Evolutionary conservation across 495 filamentous ascomycete species (phyloP).

Genomic region (Penicillium angulare): DNA sequence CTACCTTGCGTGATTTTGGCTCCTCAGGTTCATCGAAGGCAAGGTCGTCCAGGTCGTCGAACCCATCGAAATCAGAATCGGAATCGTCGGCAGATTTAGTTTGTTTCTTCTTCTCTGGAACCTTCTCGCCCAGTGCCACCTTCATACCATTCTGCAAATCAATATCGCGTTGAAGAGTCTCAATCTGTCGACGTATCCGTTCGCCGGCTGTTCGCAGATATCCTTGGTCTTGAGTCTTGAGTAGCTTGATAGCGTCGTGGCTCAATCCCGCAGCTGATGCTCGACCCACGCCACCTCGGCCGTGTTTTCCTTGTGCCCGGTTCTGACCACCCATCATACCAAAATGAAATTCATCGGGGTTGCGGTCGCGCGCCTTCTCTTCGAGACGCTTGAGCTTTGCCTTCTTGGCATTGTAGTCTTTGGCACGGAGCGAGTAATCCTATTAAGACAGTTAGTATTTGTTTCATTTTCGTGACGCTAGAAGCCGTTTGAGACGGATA

Average conservation of each 20-base stretch:
- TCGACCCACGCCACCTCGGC: conserved; percentile 41
- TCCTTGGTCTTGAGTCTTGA: conserved; percentile 95
- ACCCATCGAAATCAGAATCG: conserved; percentile 23
- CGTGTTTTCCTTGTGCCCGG: conserved; percentile 58
- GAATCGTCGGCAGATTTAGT: conserved; percentile 1
- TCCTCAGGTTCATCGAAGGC: conserved; percentile 24
- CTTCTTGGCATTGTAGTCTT: conserved; percentile 86
- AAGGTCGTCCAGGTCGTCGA: conserved; percentile 30
- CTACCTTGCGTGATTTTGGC: conserved; percentile 40
- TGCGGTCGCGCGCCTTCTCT: conserved; percentile 79
- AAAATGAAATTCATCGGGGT: conserved; percentile 96
- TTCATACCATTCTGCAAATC: conserved; percentile 38
- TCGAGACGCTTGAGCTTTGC: conserved; percentile 71
- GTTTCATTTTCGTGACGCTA: not conserved
- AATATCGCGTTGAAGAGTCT: conserved; percentile 56
- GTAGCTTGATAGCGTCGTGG: conserved; percentile 72
- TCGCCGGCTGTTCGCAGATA: conserved; percentile 74
- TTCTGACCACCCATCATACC: conserved; percentile 69
- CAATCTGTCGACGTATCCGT: conserved; percentile 56
- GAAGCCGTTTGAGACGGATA: not conserved
- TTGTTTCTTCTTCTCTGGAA: conserved; percentile 23
- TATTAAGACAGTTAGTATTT: conserved; percentile 32
- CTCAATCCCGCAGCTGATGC: conserved; percentile 47
- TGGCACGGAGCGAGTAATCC: conserved; percentile 90
- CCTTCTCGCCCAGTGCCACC: conserved; percentile 26